phyloP scores from a whole-genome alignment of 2,329 filamentous ascomycete genomes.

The Verticillium zaregamsianum region DNA sequence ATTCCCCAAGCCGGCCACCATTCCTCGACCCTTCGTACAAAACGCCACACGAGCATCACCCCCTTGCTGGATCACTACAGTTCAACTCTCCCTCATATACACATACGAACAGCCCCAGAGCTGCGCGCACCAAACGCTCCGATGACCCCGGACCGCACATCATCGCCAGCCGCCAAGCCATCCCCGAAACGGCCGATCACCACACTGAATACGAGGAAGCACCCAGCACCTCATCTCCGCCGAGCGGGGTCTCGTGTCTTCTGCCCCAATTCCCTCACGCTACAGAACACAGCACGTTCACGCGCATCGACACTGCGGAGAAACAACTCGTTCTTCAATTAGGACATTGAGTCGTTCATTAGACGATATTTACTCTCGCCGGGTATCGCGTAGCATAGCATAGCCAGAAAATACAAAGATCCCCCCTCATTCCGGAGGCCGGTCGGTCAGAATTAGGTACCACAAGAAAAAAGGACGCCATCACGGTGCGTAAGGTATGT shows the following conservation, averaged over 20 bases:
- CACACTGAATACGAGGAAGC: background rate
- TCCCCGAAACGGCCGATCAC: background rate
- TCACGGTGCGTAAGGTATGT: background rate
- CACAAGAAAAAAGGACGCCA: background rate
- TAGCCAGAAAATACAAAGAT: background rate
- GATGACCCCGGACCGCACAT: background rate
- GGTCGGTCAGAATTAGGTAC: background rate
- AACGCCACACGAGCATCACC: background rate
- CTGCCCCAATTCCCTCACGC: background rate
- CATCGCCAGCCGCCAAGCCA: background rate
- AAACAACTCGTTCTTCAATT: background rate
- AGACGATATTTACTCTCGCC: background rate
- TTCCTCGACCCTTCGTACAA: background rate
- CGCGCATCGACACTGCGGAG: background rate
- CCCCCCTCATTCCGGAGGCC: background rate
- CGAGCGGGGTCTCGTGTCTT: background rate
- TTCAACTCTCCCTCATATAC: background rate
- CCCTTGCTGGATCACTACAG: background rate
- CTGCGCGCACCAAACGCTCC: background rate
- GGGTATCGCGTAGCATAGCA: background rate
- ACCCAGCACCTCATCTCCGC: background rate
- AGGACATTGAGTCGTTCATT: background rate
- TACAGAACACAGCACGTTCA: background rate
- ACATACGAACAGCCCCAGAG: background rate
- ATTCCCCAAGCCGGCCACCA: background rate